Conservation (phyloP, 345 rosid genomes). For the Hypericum perforatum region DNA sequence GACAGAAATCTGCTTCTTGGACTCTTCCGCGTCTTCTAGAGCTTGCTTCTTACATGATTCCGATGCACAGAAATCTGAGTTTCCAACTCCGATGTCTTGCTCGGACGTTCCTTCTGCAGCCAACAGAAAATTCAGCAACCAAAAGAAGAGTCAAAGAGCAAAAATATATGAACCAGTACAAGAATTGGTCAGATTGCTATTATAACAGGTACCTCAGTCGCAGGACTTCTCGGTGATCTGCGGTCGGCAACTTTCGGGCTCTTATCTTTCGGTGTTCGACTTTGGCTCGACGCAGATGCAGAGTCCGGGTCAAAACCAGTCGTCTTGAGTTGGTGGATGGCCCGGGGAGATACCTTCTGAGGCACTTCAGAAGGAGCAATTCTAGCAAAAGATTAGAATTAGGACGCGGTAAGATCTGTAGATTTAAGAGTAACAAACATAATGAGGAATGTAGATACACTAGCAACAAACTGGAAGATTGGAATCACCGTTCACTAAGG, state of each 20-base stretch:
- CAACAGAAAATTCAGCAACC: constrained; percentile 11
- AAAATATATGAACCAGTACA: background rate
- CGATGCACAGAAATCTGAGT: background rate
- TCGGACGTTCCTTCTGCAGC: constrained; percentile 1
- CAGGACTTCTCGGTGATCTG: constrained; percentile 14
- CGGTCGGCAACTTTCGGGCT: constrained; percentile 16
- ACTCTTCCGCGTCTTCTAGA: constrained; percentile 6
- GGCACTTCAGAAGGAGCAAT: constrained; percentile 1
- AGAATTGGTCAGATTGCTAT: background rate
- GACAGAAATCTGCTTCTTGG: background rate
- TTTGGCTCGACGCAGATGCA: constrained; percentile 10
- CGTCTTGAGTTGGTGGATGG: background rate
- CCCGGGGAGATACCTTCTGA: constrained; percentile 5
- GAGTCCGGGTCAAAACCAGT: constrained; percentile 10
- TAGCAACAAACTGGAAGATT: no score
- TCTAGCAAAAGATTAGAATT: background rate
- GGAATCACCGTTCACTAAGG: no score
- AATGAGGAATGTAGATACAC: no score
- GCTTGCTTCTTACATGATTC: constrained; percentile 5
- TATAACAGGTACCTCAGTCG: constrained; percentile 10
- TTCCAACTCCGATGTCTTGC: constrained; percentile 6
- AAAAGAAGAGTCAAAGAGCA: no score
- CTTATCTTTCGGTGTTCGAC: constrained; percentile 9
- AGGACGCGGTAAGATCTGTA: no score
- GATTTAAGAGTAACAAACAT: no score